These are phyloP conservation scores for Peziza echinospora DNA, from an alignment of 495 filamentous ascomycete genomes.

Conservation along the genomic window DNA sequence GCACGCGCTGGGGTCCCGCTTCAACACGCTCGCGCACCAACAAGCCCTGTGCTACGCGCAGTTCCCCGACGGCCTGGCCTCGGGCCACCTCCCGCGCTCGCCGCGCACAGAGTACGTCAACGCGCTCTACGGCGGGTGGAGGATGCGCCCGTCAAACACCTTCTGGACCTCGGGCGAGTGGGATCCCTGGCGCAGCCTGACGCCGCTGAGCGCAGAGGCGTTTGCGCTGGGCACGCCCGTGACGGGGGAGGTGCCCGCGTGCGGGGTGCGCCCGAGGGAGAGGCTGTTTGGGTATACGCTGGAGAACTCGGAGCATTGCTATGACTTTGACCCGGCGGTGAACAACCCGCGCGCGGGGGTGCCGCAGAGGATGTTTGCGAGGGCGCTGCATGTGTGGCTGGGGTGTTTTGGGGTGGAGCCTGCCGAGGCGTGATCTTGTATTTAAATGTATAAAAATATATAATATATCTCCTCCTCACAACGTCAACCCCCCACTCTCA, in stretches of 20 bases:
- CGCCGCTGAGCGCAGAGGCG: slow-evolving; percentile 25
- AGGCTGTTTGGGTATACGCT: slow-evolving; percentile 33
- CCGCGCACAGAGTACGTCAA: slow-evolving; percentile 26
- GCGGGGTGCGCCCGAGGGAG: slow-evolving; percentile 23
- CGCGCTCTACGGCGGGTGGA: slow-evolving; percentile 30
- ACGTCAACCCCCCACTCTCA: too few relatives aligned
- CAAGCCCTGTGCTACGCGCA: slow-evolving; percentile 31
- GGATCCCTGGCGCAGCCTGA: slow-evolving; percentile 37
- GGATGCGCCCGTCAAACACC: slow-evolving; percentile 34
- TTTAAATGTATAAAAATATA: too few relatives aligned
- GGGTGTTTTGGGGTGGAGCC: slow-evolving; percentile 24
- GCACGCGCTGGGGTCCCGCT: slow-evolving; percentile 29
- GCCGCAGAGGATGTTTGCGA: slow-evolving; percentile 24
- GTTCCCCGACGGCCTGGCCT: slow-evolving; percentile 28
- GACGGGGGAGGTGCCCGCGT: slow-evolving; percentile 26
- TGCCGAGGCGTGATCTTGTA: too few relatives aligned
- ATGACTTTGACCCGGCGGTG: slow-evolving; percentile 23
- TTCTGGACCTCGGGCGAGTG: slow-evolving; percentile 35
- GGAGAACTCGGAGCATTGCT: slow-evolving; percentile 29
- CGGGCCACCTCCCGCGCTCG: slow-evolving; percentile 25
- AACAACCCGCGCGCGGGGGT: slow-evolving; percentile 3
- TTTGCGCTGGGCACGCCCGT: slow-evolving; percentile 22
- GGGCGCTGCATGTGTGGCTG: slow-evolving; percentile 35
- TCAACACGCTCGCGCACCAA: slow-evolving; percentile 29
- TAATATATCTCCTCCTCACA: too few relatives aligned